Percentiles rank a stretch among this genome's conserved stretches.
Conservation (phyloP, 2,329 filamentous ascomycete species). For the Teratosphaeria viscida region DNA sequence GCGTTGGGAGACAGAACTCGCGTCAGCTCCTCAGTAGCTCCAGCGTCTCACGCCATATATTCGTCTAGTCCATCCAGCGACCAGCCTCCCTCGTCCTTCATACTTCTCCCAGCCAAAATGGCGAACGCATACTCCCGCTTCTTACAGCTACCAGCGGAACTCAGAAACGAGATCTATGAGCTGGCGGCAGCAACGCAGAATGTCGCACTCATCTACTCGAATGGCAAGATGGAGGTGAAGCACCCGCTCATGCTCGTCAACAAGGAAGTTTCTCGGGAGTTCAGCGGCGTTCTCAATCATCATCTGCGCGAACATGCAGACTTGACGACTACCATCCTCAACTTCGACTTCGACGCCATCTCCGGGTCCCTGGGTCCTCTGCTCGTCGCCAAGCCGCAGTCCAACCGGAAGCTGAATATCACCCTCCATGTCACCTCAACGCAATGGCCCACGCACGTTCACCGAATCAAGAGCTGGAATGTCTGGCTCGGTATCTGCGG, state of each 20-base stretch:
- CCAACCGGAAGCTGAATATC: background rate
- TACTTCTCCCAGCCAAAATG: background rate
- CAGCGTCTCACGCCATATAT: too few species aligned
- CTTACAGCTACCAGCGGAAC: constrained; percentile 4
- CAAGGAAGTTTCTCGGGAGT: background rate
- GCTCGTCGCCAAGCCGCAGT: background rate
- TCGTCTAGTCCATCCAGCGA: too few species aligned
- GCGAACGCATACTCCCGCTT: background rate
- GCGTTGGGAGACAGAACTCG: too few species aligned
- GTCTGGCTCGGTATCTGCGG: background rate
- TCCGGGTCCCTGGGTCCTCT: background rate
- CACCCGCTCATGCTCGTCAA: background rate
- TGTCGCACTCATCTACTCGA: background rate
- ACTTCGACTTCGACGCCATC: background rate
- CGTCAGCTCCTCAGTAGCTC: too few species aligned
- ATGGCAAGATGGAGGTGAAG: background rate
- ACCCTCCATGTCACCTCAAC: background rate
- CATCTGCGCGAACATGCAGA: background rate
- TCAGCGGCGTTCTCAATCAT: background rate
- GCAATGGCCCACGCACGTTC: background rate
- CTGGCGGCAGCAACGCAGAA: background rate
- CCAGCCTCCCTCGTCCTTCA: too few species aligned
- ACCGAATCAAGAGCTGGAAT: background rate
- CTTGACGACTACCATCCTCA: background rate
- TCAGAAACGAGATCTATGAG: constrained; percentile 4